Conservation (phyloP, 1,284 basidiomycete species). For the Gymnopus androsaceus region DNA sequence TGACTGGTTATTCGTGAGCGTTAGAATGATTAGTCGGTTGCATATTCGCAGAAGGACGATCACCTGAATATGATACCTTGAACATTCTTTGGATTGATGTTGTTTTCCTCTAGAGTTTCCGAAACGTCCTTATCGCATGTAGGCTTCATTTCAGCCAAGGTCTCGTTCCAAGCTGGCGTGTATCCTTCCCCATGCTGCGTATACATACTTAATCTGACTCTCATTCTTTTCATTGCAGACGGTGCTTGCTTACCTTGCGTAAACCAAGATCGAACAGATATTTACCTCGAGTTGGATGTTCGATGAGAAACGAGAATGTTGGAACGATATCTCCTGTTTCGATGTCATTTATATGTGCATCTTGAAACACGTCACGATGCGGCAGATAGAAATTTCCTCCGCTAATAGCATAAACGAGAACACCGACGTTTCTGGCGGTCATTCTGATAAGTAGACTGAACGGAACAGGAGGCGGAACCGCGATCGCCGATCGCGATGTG, state of each 20-base stretch:
- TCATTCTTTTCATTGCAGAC: not conserved
- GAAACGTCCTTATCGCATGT: slow-evolving; percentile 6
- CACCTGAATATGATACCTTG: slow-evolving; percentile 12
- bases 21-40: no score
- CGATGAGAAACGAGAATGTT: slow-evolving; percentile 5
- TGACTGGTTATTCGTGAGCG: slow-evolving; percentile 25
- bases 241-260: slow-evolving; percentile 11
- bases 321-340: not conserved
- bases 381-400: slow-evolving; percentile 8
- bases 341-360: not conserved
- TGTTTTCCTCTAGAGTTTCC: not conserved
- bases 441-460: no score
- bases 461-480: no score
- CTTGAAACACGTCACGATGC: slow-evolving; percentile 7
- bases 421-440: no score
- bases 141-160: slow-evolving; percentile 1
- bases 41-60: not conserved
- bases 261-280: slow-evolving; percentile 16
- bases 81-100: not conserved
- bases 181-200: slow-evolving; percentile 12
- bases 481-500: no score
- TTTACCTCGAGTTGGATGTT: slow-evolving; percentile 6
- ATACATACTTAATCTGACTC: no score
- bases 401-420: slow-evolving; percentile 1
- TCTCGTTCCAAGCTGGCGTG: slow-evolving; percentile 9